Percentiles rank a stretch among this genome's conserved stretches.
Conservation (phyloP, 257 asterid genomes). For the Solanum dulcamara region DNA sequence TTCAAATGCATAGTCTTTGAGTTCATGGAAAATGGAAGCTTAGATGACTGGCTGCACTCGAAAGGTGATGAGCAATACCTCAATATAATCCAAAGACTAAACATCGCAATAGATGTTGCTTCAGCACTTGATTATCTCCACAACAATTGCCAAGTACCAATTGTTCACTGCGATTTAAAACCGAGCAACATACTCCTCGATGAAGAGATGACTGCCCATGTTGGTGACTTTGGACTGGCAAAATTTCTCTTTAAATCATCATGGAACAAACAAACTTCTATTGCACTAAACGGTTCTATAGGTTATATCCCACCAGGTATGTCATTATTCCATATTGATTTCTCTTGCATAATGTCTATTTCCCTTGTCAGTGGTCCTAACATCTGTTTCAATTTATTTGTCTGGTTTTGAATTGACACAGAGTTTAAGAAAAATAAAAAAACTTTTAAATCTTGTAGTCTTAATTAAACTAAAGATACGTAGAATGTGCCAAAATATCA, state of each 20-base stretch:
- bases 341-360: not conserved
- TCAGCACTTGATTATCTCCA: slow-evolving; percentile 23
- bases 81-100: no score
- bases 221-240: no score
- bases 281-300: slow-evolving; percentile 8
- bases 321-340: not conserved
- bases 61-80: not conserved
- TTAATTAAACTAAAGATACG: no score
- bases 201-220: no score
- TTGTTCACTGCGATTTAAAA: slow-evolving; percentile 22
- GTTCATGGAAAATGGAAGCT: slow-evolving; percentile 22
- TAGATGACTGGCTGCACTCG: slow-evolving; percentile 20
- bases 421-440: no score
- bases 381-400: not conserved
- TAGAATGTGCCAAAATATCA: no score
- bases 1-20: slow-evolving; percentile 20
- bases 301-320: slow-evolving; percentile 20
- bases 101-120: slow-evolving; percentile 26
- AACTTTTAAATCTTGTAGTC: no score
- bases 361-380: not conserved
- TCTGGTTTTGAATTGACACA: no score
- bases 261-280: not conserved
- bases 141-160: slow-evolving; percentile 1
- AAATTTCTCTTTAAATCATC: not conserved
- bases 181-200: slow-evolving; percentile 5